Base-by-base conservation (phyloP, 1,139 yeast genomes). In the Pichia sp. region DNA sequence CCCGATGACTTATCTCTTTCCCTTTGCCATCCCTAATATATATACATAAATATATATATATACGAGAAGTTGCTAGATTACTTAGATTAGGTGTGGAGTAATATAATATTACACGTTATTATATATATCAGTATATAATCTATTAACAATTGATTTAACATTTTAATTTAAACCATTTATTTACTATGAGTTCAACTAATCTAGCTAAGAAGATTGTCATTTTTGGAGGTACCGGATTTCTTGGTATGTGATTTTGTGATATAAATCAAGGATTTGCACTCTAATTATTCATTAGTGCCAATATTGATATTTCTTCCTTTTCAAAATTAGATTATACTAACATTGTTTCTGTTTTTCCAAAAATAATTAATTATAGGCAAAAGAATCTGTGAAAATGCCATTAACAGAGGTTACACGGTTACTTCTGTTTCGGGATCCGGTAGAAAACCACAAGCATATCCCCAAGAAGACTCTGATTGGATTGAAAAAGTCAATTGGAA, bases 201-300 rank as follows among this genome's bases (percentile, higher is more conserved):
- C 8, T 46, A 11, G 50, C 32, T 7, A 59, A 53, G 37, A 56
- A 57, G 10, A 53, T 83, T 45, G 79, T 86, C 8, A 86, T 88
- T 0, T 79, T 89, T 58, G 97, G 97, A 26, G 96, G 97, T 0
- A 81, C 79, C 53, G 97, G 97, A 4, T 86, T 86, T 61, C 67
- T 89, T 26, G 87, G 88, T 27, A 76, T 34, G 43, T 34, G 18
- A 18, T 18, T 18, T 18, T 18, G 18, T 18, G 18, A 18, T 18
- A 18, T 18, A 18, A 18, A 18, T 18, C 18, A 18, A 18, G 18
- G 18, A 18, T 18, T 18, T 18, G 18, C 18, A 18, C 18, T 18
- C 18, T 18, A 18, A 18, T 18, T 18, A 18, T 18, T 18, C 18
- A 18, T 18, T 18, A 18, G 18, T 18, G 18, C 18, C 18, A 18